Percentiles rank a stretch among this genome's conserved stretches.
These are phyloP conservation scores for Hymenoscyphus infarciens DNA, from an alignment of 2,329 filamentous ascomycete species.

Conservation along the genomic window DNA sequence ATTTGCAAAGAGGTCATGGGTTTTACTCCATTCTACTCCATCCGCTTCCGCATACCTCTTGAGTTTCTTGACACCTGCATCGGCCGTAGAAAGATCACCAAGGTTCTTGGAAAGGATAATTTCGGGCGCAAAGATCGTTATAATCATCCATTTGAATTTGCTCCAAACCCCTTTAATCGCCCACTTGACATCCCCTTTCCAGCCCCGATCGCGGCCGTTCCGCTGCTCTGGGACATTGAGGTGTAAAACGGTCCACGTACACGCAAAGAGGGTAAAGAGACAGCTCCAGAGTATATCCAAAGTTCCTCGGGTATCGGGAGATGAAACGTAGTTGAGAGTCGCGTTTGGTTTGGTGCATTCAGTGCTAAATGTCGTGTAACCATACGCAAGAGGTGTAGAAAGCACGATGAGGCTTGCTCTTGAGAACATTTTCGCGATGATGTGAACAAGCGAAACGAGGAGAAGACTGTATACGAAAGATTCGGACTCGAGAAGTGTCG, in stretches of 20 bases:
- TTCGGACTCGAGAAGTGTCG: too few species aligned
- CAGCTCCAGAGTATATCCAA: conserved; percentile 13
- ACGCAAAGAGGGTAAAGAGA: conserved; percentile 22
- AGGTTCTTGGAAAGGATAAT: conserved; percentile 13
- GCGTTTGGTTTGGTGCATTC: conserved; percentile 12
- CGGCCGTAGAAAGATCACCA: conserved; percentile 11
- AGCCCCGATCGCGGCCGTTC: conserved; percentile 5
- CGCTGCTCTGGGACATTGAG: conserved; percentile 25
- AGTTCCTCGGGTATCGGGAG: conserved; percentile 1
- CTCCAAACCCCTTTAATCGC: background rate
- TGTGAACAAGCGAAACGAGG: background rate
- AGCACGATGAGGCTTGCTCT: background rate
- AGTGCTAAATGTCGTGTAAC: conserved; percentile 13
- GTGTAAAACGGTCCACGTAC: conserved; percentile 25
- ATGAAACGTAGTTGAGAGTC: conserved; percentile 9
- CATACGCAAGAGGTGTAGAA: background rate
- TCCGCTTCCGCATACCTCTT: conserved; percentile 11
- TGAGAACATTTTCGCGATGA: background rate
- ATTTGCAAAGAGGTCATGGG: conserved; percentile 20
- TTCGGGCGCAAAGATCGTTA: conserved; percentile 16
- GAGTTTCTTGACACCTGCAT: background rate
- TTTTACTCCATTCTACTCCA: conserved; percentile 18
- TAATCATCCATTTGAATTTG: conserved; percentile 18
- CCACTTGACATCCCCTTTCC: conserved; percentile 11
- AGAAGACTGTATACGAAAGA: background rate